A percentile compares a stretch with the other conserved stretches of the same genome.
Conservation (phyloP, 1,284 basidiomycete genomes). For the Marasmius oreades region DNA sequence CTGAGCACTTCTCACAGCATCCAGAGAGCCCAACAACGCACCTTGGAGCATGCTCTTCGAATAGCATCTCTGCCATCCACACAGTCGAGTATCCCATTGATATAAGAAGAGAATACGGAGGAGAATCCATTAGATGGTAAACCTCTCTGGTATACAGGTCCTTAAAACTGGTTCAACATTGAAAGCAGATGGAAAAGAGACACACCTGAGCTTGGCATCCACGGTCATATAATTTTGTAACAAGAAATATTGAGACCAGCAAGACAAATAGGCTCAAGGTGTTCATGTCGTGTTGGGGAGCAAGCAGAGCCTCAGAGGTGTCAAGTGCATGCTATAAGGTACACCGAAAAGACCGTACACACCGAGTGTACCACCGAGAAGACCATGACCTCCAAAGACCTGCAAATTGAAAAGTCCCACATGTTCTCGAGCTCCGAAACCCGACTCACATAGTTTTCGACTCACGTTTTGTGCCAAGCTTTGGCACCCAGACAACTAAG, state of each 20-base stretch:
- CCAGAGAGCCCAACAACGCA: slow-evolving; percentile 1
- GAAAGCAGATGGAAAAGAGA: not conserved
- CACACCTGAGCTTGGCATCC: not conserved
- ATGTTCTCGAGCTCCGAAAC: too few species aligned
- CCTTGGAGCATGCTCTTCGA: slow-evolving; percentile 4
- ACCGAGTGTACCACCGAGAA: too few species aligned
- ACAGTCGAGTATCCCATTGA: slow-evolving; percentile 8
- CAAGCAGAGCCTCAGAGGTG: too few species aligned
- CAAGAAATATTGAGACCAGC: not conserved
- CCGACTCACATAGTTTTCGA: too few species aligned
- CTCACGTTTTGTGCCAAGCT: too few species aligned
- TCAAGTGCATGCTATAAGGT: too few species aligned
- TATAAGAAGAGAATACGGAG: slow-evolving; percentile 11
- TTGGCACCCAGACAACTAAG: too few species aligned
- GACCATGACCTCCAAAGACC: too few species aligned
- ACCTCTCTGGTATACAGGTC: slow-evolving; percentile 10
- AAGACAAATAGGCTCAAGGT: not conserved
- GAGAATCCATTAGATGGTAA: slow-evolving; percentile 12
- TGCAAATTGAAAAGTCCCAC: too few species aligned
- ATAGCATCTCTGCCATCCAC: slow-evolving; percentile 12
- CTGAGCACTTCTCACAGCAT: not conserved
- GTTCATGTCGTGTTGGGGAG: too few species aligned
- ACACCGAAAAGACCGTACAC: too few species aligned
- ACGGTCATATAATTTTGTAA: not conserved
- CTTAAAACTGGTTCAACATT: not conserved